Base-by-base conservation (phyloP, 1,284 basidiomycete species). In the Polyporus tsugae region DNA sequence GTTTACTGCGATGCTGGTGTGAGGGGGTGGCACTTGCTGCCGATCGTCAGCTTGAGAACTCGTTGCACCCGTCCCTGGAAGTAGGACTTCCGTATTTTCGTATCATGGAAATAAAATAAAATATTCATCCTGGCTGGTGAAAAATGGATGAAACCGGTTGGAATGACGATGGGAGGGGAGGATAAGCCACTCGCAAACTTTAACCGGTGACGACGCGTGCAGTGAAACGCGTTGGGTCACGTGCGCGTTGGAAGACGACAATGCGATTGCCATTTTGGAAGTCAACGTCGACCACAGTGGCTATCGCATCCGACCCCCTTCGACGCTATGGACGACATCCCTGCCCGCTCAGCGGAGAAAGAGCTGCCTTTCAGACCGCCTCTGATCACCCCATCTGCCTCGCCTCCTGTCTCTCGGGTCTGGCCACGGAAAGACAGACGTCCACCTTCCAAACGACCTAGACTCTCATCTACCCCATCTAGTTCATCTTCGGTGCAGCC, bases 401-500 rank as follows among this genome's bases (percentile, higher is more conserved):
- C 80, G 11, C 80, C 80, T n/a, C 78, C 80, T 25, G 66, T 69
- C 58, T 76, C 76, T n/a, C 75, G 75, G 17, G 39, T 71, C 29
- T 65, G 49, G 58, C 55, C 69, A 9, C 57, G 57, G 60, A 53
- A 63, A 36, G 79, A 82, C 69, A 75, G 72, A 46, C 72, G 78
- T n/a, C 80, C 82, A n/a, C 78, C 78, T 60, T 7, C 76, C 57
- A 86, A 85, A 72, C 81, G 82, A 63, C 73, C 72, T 10, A 80
- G 84, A 53, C 78, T 81, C 41, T 75, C 78, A 36, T 72, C 75
- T 17, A 79, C 78, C 7, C 76, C 78, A 0, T 78, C 78, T 22
- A 74, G 73, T 36, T 72, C 74, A 6, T 69, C 73, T 17, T 71
- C 79, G 25, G 76, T 77, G 74, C 76, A 39, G 69, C 61, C 78